Evolutionary conservation across 352 stramenopile genomes (phyloP).

Genomic region (Phytopythium sindhum): DNA sequence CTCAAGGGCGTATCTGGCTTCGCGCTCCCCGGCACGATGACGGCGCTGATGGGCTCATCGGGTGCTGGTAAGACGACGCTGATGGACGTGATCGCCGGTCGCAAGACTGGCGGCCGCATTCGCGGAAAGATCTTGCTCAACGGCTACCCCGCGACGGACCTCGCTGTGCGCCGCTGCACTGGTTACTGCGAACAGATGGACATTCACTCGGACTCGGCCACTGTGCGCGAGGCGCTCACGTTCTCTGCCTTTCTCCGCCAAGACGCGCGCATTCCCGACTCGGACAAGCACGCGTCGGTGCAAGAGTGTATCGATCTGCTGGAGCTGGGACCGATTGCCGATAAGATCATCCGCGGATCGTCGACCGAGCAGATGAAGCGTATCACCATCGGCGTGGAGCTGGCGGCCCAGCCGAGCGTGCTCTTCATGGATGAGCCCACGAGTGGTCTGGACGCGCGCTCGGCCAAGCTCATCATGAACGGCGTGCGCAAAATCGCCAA

Average conservation of each 20-base stretch:
- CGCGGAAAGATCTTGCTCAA: conserved; percentile 83
- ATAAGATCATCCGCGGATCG: conserved; percentile 32
- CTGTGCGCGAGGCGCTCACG: conserved; percentile 78
- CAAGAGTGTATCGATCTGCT: conserved; percentile 29
- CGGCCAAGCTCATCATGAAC: conserved; percentile 62
- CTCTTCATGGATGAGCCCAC: conserved; percentile 67
- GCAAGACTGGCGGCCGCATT: conserved; percentile 85
- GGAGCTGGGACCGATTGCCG: conserved; percentile 15
- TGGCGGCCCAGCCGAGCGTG: conserved; percentile 74
- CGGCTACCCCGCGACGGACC: conserved; percentile 47
- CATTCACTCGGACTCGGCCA: conserved; percentile 83
- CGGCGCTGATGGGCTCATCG: conserved; percentile 47
- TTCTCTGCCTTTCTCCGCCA: conserved; percentile 83
- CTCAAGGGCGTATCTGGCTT: conserved; percentile 43
- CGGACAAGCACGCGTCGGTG: conserved; percentile 28
- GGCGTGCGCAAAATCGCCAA: conserved; percentile 67
- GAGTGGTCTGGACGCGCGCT: conserved; percentile 68
- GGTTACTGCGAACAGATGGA: conserved; percentile 87
- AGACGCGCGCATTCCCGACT: conserved; percentile 21
- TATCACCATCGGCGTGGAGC: conserved; percentile 43
- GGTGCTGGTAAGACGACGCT: conserved; percentile 78
- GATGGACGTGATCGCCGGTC: conserved; percentile 88
- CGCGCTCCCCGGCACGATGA: conserved; percentile 38
- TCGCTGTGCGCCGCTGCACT: conserved; percentile 27
- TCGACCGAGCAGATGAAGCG: conserved; percentile 47